Base-by-base conservation (phyloP, 2,329 filamentous ascomycete genomes). In the Claviceps purpurea region DNA sequence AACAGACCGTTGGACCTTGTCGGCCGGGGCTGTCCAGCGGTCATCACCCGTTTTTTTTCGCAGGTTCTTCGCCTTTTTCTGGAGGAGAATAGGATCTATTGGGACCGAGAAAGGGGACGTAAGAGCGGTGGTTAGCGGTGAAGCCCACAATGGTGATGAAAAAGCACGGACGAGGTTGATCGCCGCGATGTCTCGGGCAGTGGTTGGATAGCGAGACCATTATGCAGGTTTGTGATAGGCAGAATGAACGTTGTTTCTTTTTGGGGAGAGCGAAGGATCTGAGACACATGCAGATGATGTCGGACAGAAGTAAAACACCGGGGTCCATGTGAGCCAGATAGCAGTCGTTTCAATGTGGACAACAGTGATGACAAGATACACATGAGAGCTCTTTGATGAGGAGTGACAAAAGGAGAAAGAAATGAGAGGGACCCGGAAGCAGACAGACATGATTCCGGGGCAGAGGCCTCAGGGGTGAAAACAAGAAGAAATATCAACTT, bases 41-140 rank as follows among this genome's bases (percentile, higher is more conserved):
- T 82, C 75, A 59, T 95, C 84, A n/a, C 85, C 85, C 0, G 87
- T 95, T 54, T 85, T 80, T 62, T 81, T 77, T 51, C 89, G 82
- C 37, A 89, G 65, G 52, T 73, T 73, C 51, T 73, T 72, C 2
- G 89, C 89, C 64, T 93, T 94, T 45, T 76, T 74, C 50, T 82
- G 78, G 43, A 95, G 72, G 47, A 93, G 70, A 16, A 90, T 75
- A n/a, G 78, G 79, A 57, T 82, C 75, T 77, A 39, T 50, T 50
- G 3, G 24, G 18, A 14, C 8, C 22, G 20, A 37, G 22, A 24
- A 47, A 37, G 2, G 14, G 39, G 26, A 7, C 10, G 38, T 30
- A 16, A 30, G 24, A 20, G 16, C 13, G 24, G 43, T 14, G 24
- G 43, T 30, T 34, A 18, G n/a, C 43, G 6, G 7, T 26, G 5